Evolutionary conservation across 2,329 filamentous ascomycete species (phyloP), one percentile per base, ranked within the genome.

Genomic region (Diatrype stigma): DNA sequence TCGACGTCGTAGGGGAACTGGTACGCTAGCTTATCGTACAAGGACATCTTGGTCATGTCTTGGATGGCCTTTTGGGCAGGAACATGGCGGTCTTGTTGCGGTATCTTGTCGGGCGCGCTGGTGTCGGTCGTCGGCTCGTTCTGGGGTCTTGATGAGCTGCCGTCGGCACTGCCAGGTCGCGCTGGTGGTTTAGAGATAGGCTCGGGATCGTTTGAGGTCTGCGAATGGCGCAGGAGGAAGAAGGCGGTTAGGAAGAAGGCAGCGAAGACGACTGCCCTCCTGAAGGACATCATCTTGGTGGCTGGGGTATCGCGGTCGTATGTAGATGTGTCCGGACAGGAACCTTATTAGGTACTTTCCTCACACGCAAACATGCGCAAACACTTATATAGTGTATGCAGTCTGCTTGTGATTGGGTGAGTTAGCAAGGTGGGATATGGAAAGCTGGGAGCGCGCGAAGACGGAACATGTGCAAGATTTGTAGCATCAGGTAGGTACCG

Each of bases 1-100:
- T 91, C 84, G 56, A 93, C 79, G 64, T 96, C 89, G 77, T 97
- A 99, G 19, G 92, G 90, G 70, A 94, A 97, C 61, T 95, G 89
- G 74, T 96, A 96, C 48, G 86, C 86, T 51, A 99, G 82, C 73
- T 94, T 96, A 74, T 81, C 87, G 77, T 76, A 78, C 48, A 92
- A 78, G 16, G 87, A 84, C 72, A 89, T 84, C 65, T 79, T 81
- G 52, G 84, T 83, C 65, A 89, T 78, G 68, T 93, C 87, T 49
- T 84, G 78, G 59, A 90, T 72, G 48, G 81, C 73, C 61, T 87
- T 81, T 65, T 90, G 85, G 7, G 74, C 71, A 63, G 73, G 67
- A 66, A 78, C 61, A 46, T 64, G 58, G 40, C 61, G 61, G 37
- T 64, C 59, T 42, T 49, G 53, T 26, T 45, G 48, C n/a, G 47